Percentiles rank a stretch among this genome's conserved stretches.
Conservation (phyloP, 2,329 filamentous ascomycete species). For the Huntiella moniliformis region DNA sequence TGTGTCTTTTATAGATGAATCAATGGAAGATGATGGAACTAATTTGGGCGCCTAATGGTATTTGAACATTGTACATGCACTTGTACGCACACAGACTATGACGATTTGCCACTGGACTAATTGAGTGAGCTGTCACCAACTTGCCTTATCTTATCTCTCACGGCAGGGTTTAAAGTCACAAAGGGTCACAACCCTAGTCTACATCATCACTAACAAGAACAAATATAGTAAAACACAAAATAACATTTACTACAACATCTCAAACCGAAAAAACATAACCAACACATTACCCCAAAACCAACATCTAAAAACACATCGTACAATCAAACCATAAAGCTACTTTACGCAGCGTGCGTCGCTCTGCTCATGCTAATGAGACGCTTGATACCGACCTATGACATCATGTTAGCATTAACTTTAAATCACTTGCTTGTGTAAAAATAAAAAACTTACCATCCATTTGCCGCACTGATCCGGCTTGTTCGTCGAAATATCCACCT, state of each 20-base stretch:
- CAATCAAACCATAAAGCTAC: neutral
- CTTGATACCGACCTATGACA: conserved; percentile 49
- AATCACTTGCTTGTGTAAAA: neutral
- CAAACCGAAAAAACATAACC: neutral
- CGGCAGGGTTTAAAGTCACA: too few species aligned
- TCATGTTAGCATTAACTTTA: conserved; percentile 21
- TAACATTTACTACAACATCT: conserved; percentile 1
- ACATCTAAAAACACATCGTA: neutral
- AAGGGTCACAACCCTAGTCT: too few species aligned
- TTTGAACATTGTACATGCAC: too few species aligned
- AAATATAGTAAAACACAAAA: neutral
- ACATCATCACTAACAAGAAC: too few species aligned
- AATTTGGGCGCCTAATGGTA: too few species aligned
- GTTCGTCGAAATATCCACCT: conserved; percentile 57
- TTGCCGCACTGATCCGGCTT: conserved; percentile 66
- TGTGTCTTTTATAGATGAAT: too few species aligned
- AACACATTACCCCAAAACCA: neutral
- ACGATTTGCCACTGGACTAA: too few species aligned
- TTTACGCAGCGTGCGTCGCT: conserved; percentile 31
- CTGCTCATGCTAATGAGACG: conserved; percentile 64
- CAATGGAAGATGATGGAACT: too few species aligned
- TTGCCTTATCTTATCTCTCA: too few species aligned
- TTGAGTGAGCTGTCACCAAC: too few species aligned
- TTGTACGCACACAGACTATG: too few species aligned
- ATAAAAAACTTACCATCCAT: conserved; percentile 53